Conservation (phyloP, 1,139 yeast genomes). For the Diutina ranongensis region DNA sequence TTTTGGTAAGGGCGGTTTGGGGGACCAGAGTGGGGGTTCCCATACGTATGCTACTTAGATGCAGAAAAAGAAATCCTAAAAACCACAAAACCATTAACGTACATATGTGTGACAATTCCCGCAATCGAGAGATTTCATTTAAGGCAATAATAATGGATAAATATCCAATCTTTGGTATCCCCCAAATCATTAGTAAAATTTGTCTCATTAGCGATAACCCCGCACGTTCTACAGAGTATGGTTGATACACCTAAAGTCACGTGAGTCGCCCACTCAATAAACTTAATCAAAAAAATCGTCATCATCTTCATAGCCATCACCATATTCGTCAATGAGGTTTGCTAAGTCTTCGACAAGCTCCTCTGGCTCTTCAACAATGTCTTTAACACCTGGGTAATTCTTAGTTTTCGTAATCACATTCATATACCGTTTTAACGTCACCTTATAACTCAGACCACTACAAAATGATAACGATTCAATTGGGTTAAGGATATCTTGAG, state of each 20-base stretch:
- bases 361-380: background rate
- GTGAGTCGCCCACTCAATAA: too few relatives aligned
- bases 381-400: background rate
- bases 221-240: too few relatives aligned
- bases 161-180: background rate
- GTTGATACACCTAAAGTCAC: too few relatives aligned
- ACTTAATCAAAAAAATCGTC: too few relatives aligned
- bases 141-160: background rate
- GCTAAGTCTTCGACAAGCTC: background rate
- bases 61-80: too few relatives aligned
- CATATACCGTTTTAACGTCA: background rate
- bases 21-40: background rate
- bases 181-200: too few relatives aligned
- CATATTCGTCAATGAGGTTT: background rate
- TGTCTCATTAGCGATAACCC: too few relatives aligned
- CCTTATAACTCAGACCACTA: background rate
- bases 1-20: background rate
- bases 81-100: too few relatives aligned
- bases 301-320: background rate
- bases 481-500: background rate
- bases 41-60: background rate
- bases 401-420: background rate
- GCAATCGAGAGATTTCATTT: background rate
- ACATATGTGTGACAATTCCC: too few relatives aligned
- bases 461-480: background rate